These are phyloP conservation scores for Lactarius trivialis DNA, from an alignment of 768 basidiomycete genomes.

Conservation along the genomic window DNA sequence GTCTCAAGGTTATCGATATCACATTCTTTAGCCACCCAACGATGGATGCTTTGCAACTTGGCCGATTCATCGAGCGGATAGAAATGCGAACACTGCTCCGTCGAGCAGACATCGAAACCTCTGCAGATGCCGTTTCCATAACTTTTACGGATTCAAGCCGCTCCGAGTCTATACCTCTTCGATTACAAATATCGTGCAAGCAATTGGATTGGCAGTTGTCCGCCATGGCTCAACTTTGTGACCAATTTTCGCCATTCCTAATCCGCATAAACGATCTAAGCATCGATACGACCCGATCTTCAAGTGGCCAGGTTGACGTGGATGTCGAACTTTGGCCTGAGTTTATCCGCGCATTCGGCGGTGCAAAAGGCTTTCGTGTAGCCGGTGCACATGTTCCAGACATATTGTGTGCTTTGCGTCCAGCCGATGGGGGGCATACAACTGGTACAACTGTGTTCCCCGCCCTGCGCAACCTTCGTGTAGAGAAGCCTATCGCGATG, in stretches of 20 bases:
- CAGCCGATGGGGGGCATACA: background rate
- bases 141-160: too few species aligned
- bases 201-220: too few species aligned
- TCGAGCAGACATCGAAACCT: too few species aligned
- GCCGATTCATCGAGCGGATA: too few species aligned
- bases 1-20: too few species aligned
- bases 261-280: background rate
- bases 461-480: background rate
- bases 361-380: background rate
- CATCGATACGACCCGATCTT: background rate
- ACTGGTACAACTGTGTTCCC: background rate
- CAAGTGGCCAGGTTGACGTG: background rate
- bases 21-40: too few species aligned
- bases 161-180: too few species aligned
- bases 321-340: background rate
- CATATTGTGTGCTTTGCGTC: background rate
- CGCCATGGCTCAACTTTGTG: background rate
- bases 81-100: too few species aligned
- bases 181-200: too few species aligned
- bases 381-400: background rate
- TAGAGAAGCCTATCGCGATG: rapidly evolving
- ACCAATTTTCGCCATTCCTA: background rate
- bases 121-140: too few species aligned
- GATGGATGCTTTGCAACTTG: too few species aligned
- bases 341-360: background rate